Evolutionary conservation across 2,329 filamentous ascomycete species (phyloP), one percentile per base, ranked within the genome.

Genomic region (Fusarium vanettenii): DNA sequence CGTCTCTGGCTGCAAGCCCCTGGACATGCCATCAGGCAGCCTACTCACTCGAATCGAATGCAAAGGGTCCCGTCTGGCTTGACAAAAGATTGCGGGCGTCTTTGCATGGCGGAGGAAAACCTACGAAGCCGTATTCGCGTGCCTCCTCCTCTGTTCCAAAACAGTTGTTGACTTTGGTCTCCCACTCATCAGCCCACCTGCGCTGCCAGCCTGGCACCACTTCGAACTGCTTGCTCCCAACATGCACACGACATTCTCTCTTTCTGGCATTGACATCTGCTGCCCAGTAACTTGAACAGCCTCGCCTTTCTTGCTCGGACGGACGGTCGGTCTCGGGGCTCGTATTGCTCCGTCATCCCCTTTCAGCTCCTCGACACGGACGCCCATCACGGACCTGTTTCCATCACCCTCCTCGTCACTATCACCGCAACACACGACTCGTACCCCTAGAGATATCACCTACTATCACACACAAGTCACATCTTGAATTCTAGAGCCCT

Each of bases 341-440:
- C 61, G 62, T 37, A 64, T 66, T 73, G 33, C 50, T 72, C 57
- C 37, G 20, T 25, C 25, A 45, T 72, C 71, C 61, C 63, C 63
- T 50, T 63, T 69, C 55, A 63, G n/a, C 61, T 35, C 33, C 33
- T 41, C 48, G 27, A 39, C 25, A 52, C 50, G 35, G 61, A 65
- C 63, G 29, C 41, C 39, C 14, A 55, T 72, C 60, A 61, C 25
- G n/a, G 48, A 39, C 39, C 25, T 55, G 50, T 55, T 31, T 59
- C 37, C 41, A 60, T 67, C 35, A 25, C 31, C 56, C 29, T 37
- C 6, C 18, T 20, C 41, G 18, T 68, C 70, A 68, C 69, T 63
- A 61, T 66, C 69, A 72, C 69, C 65, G 22, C 50, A 37, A 33
- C 52, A 33, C 52, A 72, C 60, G 62, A 60, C 68, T 65, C 67